phyloP scores from a whole-genome alignment of 306 rosid genomes.

The Cucurbita moschata region DNA sequence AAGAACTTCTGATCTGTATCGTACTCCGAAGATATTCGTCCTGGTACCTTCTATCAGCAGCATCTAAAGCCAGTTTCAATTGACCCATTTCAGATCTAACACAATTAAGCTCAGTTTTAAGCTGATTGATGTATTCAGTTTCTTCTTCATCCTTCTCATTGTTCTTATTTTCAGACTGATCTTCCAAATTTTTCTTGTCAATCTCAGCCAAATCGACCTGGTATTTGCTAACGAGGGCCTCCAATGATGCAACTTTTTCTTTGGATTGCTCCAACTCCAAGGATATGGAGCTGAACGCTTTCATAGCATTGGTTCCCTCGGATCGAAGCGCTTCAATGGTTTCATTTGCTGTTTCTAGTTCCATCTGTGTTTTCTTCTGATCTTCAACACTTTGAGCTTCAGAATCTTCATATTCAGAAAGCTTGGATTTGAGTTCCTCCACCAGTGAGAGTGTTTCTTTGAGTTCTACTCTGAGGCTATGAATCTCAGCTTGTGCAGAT shows the following conservation, averaged over 20 bases:
- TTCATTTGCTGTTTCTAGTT: conserved; percentile 44
- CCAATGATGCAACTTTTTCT: conserved; percentile 44
- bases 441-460: conserved; percentile 40
- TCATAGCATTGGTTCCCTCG: conserved; percentile 29
- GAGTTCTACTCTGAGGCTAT: conserved; percentile 52
- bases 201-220: conserved; percentile 35
- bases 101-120: conserved; percentile 44
- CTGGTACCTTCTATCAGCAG: conserved; percentile 59
- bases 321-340: conserved; percentile 33
- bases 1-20: conserved; percentile 58
- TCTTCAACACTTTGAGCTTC: conserved; percentile 46
- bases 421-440: conserved; percentile 46
- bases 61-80: conserved; percentile 53
- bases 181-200: conserved; percentile 9
- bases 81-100: conserved; percentile 46
- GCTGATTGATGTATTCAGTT: conserved; percentile 28
- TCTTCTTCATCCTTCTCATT: conserved; percentile 18
- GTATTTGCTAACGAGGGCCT: conserved; percentile 46
- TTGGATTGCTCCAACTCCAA: conserved; percentile 66
- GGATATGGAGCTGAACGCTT: conserved; percentile 23
- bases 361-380: conserved; percentile 36
- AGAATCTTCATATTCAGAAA: conserved; percentile 44
- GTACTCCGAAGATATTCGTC: conserved; percentile 77
- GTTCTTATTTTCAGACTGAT: conserved; percentile 16
- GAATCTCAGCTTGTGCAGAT: conserved; percentile 47